Evolutionary conservation across 2,329 filamentous ascomycete species (phyloP), one percentile per base, ranked within the genome.

Genomic region (Ophiobolus disseminans): DNA sequence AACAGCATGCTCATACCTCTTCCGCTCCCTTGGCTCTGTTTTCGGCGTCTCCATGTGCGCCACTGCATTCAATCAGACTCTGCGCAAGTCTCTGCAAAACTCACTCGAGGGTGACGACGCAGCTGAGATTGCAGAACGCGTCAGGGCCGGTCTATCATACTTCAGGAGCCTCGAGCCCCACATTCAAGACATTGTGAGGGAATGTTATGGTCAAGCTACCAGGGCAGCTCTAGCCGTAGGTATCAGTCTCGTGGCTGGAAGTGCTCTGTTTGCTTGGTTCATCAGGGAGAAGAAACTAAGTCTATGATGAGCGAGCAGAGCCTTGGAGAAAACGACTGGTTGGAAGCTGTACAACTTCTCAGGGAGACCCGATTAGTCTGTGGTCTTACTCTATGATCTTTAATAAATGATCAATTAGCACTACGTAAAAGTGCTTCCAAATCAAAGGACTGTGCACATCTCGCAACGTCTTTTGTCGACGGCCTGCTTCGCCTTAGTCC

Each of bases 1-100:
- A 3, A 88, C 89, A 13, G 89, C 90, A 6, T 91, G 88, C 69
- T 89, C 86, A 16, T 93, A 93, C 72, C 82, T 93, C 19, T 93
- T 93, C 78, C 85, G 89, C 30, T 87, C 86, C 1, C 78, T 92
- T 0, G 90, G 84, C 9, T 82, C 79, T 13, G 83, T 85, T 8
- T 79, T 85, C 30, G 83, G 89, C 9, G 78, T 91, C 45, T 87
- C 86, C n/a, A 75, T 90, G 48, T 82, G 83, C 40, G 85, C 88
- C 1, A 89, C 88, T 1, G 80, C 90, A 6, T 81, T 91, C 36
- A 90, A 93, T 66, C 84, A 88, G 63, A 78, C 80, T 2, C 76
- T 93, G 16, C 78, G 87, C 13, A 75, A 74, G 2, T 76, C 81
- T 37, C 76, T 93, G 3, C 75, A 77, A 2, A 62, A 69, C 1